Evolutionary conservation across 2,329 filamentous ascomycete species (phyloP).

Genomic region (Thelonectria discophora): DNA sequence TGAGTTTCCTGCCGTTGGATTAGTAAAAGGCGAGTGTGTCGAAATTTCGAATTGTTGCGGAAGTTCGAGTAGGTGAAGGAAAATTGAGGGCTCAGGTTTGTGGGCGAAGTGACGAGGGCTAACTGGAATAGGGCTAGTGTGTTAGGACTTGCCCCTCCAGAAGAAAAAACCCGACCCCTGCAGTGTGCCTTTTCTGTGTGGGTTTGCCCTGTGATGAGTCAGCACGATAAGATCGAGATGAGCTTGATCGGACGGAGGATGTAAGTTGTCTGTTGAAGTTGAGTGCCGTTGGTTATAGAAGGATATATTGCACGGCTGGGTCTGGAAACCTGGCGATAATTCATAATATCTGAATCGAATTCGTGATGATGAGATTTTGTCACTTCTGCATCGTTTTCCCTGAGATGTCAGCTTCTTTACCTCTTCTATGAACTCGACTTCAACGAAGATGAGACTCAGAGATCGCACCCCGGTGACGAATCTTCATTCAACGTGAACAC

Average conservation of each 20-base stretch:
- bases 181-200: constrained; percentile 9
- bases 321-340: too few species aligned
- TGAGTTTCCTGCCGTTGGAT: constrained; percentile 49
- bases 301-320: too few species aligned
- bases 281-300: too few species aligned
- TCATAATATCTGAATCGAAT: too few species aligned
- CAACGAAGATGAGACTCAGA: too few species aligned
- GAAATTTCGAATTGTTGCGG: constrained; percentile 43
- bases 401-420: too few species aligned
- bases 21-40: constrained; percentile 48
- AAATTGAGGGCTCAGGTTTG: constrained; percentile 48
- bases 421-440: too few species aligned
- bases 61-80: constrained; percentile 47
- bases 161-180: constrained; percentile 2
- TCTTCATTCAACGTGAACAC: too few species aligned
- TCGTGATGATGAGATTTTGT: too few species aligned
- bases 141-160: constrained; percentile 44
- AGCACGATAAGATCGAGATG: constrained; percentile 22
- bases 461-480: too few species aligned
- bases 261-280: not conserved
- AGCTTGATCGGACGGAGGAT: not conserved
- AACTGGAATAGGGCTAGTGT: constrained; percentile 40
- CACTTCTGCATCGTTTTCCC: too few species aligned
- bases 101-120: constrained; percentile 50
- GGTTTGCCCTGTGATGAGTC: constrained; percentile 34